Base-by-base conservation (phyloP, 2,329 filamentous ascomycete genomes). In the Remersonia thermophila region DNA sequence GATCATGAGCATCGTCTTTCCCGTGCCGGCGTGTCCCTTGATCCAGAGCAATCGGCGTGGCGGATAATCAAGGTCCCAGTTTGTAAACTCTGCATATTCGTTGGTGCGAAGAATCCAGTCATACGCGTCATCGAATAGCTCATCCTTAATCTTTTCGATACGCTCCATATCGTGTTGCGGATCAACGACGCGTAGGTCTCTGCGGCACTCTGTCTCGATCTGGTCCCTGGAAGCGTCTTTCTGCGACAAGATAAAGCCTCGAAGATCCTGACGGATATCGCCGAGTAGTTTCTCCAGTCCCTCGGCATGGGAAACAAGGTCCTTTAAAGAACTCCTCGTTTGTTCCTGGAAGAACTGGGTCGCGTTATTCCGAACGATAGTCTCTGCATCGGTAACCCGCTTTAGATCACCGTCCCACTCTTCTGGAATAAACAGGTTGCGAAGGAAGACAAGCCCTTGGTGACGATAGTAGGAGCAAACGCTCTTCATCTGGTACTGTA, bases 401-500 rank as follows among this genome's bases (percentile, higher is more conserved):
- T 51, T 39, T 7, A 60, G 32, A 37, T 50, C 33, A 13, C 47
- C 46, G 15, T 48, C 48, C 60, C 57, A 63, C 38, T 59, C 51
- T 41, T 63, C 52, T 3, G 54, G 36, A 16, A 51, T 51, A 6
- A 55, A 6, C 3, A 58, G 32, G 31, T 52, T 50, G 17, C 54
- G 42, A 12, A 57, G 32, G 27, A 60, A 50, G 8, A 45, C 47
- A 6, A 47, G 11, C 5, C 41, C 33, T 28, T 44, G 51, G 18
- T 55, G 49, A 9, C 51, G 49, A 40, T 58, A 52, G 45, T 56
- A 62, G 5, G 47, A 53, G 35, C 48, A 57, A 30, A 60, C 46
- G 37, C 58, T 64, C 45, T 58, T 60, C 37, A 64, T 62, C 43
- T 58, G 52, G 42, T 60, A 64, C 3, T 44, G 26, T n/a, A 65